phyloP scores from a whole-genome alignment of 2,329 filamentous ascomycete genomes.

The Aspergillus nomiae region DNA sequence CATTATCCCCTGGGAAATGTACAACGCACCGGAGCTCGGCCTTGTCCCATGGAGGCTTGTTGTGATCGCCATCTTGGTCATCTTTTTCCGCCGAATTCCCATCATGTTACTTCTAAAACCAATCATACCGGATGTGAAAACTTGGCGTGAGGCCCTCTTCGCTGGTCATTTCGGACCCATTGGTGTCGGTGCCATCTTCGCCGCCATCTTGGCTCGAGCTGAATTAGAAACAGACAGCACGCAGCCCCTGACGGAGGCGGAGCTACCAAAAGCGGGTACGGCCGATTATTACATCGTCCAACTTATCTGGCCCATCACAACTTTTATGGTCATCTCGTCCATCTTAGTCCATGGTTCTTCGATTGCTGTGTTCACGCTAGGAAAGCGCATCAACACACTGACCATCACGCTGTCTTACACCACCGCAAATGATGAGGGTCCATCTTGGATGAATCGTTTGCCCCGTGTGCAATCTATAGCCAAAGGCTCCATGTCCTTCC shows the following conservation, averaged over 20 bases:
- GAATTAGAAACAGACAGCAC: conserved; percentile 78
- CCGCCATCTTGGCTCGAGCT: conserved; percentile 88
- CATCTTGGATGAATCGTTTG: conserved; percentile 92
- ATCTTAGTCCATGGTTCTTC: conserved; percentile 98
- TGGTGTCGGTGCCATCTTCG: conserved; percentile 93
- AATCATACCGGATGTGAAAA: conserved; percentile 93
- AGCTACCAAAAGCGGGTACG: conserved; percentile 53
- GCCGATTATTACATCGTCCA: conserved; percentile 73
- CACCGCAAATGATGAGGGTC: conserved; percentile 80
- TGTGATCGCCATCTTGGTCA: conserved; percentile 90
- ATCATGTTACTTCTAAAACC: conserved; percentile 92
- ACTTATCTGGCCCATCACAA: conserved; percentile 92
- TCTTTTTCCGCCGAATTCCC: conserved; percentile 93
- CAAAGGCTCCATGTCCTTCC: conserved; percentile 72
- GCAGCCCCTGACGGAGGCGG: conserved; percentile 69
- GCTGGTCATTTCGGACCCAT: conserved; percentile 98
- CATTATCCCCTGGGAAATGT: conserved; percentile 94
- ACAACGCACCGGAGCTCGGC: conserved; percentile 73
- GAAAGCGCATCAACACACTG: conserved; percentile 96
- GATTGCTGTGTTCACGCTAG: conserved; percentile 93
- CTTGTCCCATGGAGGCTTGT: conserved; percentile 85
- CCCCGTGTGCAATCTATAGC: conserved; percentile 82
- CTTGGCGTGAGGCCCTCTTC: conserved; percentile 95
- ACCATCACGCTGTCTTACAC: conserved; percentile 97
- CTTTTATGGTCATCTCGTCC: conserved; percentile 90